Conservation (phyloP, 1,284 basidiomycete genomes). For the Trichosporon sp. region DNA sequence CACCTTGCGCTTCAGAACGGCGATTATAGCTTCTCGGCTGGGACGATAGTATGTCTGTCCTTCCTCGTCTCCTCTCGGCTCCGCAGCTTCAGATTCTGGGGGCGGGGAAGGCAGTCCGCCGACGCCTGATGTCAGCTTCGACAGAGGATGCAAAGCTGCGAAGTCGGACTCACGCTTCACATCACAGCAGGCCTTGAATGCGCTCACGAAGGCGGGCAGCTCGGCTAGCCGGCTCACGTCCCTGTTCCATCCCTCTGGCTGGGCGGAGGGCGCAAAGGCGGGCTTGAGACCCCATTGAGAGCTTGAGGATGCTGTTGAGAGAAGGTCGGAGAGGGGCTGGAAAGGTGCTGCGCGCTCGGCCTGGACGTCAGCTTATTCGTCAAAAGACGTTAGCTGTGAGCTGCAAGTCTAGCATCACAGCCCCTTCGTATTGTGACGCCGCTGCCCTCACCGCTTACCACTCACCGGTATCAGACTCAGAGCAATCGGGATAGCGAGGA, state of each 20-base stretch:
- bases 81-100: slow-evolving; percentile 8
- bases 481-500: slow-evolving; percentile 38
- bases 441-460: neutral
- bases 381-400: too few relatives aligned
- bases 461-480: slow-evolving; percentile 28
- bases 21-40: slow-evolving; percentile 20
- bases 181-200: slow-evolving; percentile 39
- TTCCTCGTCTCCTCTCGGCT: neutral
- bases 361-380: neutral
- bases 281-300: slow-evolving; percentile 21
- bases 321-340: slow-evolving; percentile 38
- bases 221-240: slow-evolving; percentile 29
- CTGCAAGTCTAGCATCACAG: too few relatives aligned
- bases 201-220: slow-evolving; percentile 24
- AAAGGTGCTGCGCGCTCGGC: slow-evolving; percentile 20
- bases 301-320: slow-evolving; percentile 23
- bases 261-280: slow-evolving; percentile 26
- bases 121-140: slow-evolving; percentile 18
- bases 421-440: too few relatives aligned
- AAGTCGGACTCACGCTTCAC: slow-evolving; percentile 27
- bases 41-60: slow-evolving; percentile 34
- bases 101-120: slow-evolving; percentile 28
- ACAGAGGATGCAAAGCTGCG: neutral
- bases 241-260: slow-evolving; percentile 21
- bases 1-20: slow-evolving; percentile 29